These are phyloP conservation scores for Tardiomyces blankii DNA, from an alignment of 1,139 yeast genomes.

Conservation along the genomic window DNA sequence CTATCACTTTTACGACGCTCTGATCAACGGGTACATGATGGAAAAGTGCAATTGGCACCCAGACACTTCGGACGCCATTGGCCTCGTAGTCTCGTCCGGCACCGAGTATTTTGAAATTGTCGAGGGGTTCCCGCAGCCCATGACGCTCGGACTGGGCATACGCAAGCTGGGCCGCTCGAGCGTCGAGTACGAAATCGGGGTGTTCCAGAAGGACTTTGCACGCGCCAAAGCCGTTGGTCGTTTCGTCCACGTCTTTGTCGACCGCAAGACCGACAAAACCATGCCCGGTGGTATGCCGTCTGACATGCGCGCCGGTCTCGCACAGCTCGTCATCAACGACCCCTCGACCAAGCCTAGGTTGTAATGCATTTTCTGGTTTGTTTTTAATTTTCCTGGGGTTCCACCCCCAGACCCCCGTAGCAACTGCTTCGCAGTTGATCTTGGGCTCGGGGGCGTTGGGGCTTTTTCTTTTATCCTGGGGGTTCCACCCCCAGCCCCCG, in stretches of 20 bases:
- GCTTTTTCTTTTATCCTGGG: no score
- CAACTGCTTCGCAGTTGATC: no score
- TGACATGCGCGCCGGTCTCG: conserved; percentile 10
- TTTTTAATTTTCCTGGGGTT: not conserved
- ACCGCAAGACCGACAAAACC: conserved; percentile 15
- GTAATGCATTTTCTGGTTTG: not conserved
- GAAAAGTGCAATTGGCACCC: conserved; percentile 18
- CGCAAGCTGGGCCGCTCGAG: conserved; percentile 18
- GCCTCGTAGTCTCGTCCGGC: conserved; percentile 21
- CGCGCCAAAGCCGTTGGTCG: conserved; percentile 21
- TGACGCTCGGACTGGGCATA: conserved; percentile 20
- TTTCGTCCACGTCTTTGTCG: conserved; percentile 23
- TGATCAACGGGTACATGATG: conserved; percentile 19
- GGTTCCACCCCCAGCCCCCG: no score
- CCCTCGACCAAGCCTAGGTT: not conserved
- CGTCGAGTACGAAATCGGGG: conserved; percentile 23
- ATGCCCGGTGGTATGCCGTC: conserved; percentile 12
- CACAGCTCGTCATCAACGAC: not conserved
- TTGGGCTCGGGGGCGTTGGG: no score
- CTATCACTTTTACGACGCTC: conserved; percentile 21
- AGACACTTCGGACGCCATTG: conserved; percentile 9
- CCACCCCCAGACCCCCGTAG: no score
- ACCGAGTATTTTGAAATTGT: conserved; percentile 20
- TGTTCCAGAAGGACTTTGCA: conserved; percentile 14
- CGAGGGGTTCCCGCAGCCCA: conserved; percentile 21